Conservation (phyloP, 257 asterid genomes). For the Salvia splendens region DNA sequence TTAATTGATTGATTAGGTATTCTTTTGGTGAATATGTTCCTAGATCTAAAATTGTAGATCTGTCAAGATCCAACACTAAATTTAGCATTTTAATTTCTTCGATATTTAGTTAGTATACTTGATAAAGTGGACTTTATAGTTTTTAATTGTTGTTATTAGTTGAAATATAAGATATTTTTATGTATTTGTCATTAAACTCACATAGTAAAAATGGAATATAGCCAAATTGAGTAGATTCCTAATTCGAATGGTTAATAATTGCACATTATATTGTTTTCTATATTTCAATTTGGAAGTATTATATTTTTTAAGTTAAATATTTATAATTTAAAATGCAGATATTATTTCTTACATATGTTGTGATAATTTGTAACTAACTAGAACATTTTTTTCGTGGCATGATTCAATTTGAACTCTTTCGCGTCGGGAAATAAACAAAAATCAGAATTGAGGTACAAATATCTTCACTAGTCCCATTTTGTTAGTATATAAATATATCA, state of each 20-base stretch:
- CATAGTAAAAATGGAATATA: too few species aligned
- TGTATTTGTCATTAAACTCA: too few species aligned
- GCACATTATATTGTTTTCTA: too few species aligned
- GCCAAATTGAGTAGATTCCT: too few species aligned
- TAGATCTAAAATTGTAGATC: not conserved
- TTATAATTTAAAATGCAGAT: not conserved
- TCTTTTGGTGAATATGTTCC: not conserved
- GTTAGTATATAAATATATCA: not conserved
- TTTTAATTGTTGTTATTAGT: not conserved
- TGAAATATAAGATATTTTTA: not conserved
- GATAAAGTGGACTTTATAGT: not conserved
- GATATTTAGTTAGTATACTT: not conserved
- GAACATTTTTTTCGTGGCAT: not conserved
- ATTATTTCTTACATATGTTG: not conserved
- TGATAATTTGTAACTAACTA: not conserved
- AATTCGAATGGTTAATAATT: too few species aligned
- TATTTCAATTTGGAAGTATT: too few species aligned
- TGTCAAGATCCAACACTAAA: not conserved
- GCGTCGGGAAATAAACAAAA: not conserved
- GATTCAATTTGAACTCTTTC: not conserved
- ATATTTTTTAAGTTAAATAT: not conserved
- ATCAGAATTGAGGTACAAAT: conserved; percentile 48
- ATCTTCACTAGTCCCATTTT: not conserved
- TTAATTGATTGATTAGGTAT: not conserved
- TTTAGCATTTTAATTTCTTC: not conserved